phyloP scores from a whole-genome alignment of 305 asterid species.

The Solanum chacoense region DNA sequence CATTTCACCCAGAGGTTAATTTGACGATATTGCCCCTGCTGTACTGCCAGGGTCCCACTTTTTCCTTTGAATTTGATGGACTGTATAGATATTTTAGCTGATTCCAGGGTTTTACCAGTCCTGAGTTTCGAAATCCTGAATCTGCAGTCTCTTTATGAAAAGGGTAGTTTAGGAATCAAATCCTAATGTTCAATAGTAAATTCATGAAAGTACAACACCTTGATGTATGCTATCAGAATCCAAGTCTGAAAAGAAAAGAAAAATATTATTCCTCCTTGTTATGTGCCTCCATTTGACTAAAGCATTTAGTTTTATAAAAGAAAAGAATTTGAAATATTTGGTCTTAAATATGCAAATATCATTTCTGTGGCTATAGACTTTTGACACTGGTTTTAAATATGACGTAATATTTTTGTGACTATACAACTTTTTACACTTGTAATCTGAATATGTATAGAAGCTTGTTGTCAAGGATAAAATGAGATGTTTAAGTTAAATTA shows the following conservation, averaged over 20 bases:
- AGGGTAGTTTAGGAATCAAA: not conserved
- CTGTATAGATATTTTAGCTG: not conserved
- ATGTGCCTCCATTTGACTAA: not conserved
- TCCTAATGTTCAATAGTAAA: not conserved
- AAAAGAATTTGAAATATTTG: not conserved
- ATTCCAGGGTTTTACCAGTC: not conserved
- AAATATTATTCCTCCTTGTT: not conserved
- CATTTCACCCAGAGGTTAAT: not conserved
- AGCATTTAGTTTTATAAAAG: not conserved
- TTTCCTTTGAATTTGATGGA: not conserved
- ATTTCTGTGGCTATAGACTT: not conserved
- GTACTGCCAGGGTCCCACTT: not conserved
- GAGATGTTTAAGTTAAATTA: not conserved
- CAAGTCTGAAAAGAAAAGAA: not conserved
- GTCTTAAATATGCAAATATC: not conserved
- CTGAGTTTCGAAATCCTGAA: not conserved
- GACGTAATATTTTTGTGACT: not conserved
- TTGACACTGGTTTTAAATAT: not conserved
- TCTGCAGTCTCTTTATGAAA: not conserved
- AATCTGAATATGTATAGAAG: not conserved
- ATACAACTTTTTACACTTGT: not conserved
- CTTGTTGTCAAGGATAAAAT: not conserved
- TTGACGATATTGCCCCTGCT: not conserved
- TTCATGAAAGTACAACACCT: not conserved
- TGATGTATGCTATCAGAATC: not conserved